Conservation (phyloP, 1,139 yeast species). For the Saccharomyces hybrid region DNA sequence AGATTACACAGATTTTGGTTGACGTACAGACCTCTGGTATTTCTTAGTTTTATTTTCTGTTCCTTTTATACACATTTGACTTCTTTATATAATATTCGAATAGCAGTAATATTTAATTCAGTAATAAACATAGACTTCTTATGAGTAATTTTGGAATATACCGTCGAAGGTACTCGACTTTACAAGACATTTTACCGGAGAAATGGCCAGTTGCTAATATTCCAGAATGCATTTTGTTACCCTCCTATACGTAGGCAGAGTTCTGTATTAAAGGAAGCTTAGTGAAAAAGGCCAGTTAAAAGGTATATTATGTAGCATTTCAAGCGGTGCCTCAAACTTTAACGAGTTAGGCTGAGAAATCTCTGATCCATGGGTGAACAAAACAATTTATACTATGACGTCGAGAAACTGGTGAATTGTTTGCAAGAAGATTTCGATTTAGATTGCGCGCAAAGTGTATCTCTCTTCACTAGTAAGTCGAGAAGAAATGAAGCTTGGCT, state of each 20-base stretch:
- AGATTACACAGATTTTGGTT: too few relatives aligned
- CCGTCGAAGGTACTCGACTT: background rate
- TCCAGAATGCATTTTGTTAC: background rate
- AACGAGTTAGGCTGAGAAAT: too few relatives aligned
- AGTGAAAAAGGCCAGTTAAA: background rate
- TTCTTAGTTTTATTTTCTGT: too few relatives aligned
- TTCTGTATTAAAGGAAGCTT: background rate
- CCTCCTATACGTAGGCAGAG: background rate
- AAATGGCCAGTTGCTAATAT: background rate
- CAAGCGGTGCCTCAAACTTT: too few relatives aligned
- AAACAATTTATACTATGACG: background rate
- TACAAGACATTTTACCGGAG: background rate
- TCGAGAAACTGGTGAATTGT: background rate
- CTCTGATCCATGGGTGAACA: background rate
- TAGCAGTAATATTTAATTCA: background rate
- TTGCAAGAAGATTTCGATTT: background rate
- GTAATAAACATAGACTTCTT: background rate
- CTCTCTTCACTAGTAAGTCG: background rate
- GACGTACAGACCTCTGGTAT: too few relatives aligned
- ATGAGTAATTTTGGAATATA: background rate
- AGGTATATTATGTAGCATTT: background rate
- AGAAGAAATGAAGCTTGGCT: constrained; percentile 18
- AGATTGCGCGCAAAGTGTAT: background rate
- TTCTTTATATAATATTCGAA: background rate
- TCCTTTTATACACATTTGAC: background rate